phyloP scores from a whole-genome alignment of 148 eudicot genomes.

The Talinum fruticosum region DNA sequence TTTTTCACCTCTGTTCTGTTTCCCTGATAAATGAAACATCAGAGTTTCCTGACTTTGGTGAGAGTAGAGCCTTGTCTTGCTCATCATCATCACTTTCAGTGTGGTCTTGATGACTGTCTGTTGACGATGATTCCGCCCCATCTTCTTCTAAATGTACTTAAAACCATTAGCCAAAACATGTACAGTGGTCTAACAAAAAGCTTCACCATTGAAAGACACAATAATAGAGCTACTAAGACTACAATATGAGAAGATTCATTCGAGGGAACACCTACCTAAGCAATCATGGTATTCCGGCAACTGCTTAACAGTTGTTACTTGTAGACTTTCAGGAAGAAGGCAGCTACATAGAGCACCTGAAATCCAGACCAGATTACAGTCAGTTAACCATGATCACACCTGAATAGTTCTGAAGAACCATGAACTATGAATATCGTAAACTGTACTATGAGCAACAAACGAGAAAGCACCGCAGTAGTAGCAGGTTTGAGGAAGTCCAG shows the following conservation, averaged over 20 bases:
- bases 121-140: slow-evolving; percentile 41
- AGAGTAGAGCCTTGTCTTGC: slow-evolving; percentile 49
- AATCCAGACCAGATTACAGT: slow-evolving; percentile 12
- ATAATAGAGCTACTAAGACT: not conserved
- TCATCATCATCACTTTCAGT: slow-evolving; percentile 55
- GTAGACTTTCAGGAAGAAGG: slow-evolving; percentile 87
- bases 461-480: not conserved
- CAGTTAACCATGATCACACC: not conserved
- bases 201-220: not conserved
- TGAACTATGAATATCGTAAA: not conserved
- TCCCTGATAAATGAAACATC: slow-evolving; percentile 67
- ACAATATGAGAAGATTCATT: not conserved
- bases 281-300: slow-evolving; percentile 64
- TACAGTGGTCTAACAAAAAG: not conserved
- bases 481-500: not conserved
- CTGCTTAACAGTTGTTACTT: slow-evolving; percentile 68
- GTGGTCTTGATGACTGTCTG: slow-evolving; percentile 35
- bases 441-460: not conserved
- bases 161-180: not conserved
- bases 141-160: slow-evolving; percentile 41
- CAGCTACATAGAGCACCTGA: slow-evolving; percentile 86
- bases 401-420: not conserved
- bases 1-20: slow-evolving; percentile 25
- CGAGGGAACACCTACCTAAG: slow-evolving; percentile 34
- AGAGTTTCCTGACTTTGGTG: slow-evolving; percentile 31